Evolutionary conservation across 371 early-diverging fungal genomes (phyloP), one percentile per base, ranked within the genome.

Genomic region (Haplosporangium sp.): DNA sequence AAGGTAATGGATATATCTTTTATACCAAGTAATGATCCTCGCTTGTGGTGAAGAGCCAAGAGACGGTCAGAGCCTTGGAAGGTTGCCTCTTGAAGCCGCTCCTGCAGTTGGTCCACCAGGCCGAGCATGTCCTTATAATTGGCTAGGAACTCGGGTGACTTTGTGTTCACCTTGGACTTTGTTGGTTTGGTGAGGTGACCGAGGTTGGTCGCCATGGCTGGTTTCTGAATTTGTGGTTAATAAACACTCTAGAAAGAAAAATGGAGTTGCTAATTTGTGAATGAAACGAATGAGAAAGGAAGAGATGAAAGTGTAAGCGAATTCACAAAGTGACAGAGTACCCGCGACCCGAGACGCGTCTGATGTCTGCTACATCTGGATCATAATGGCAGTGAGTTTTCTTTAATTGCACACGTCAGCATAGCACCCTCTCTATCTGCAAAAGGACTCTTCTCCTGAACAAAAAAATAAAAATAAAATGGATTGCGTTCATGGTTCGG

Each of bases 21-120:
- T 37, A 23, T 81, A 89, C 91, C 92, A 41, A 90, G 83, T 45
- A 93, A 69, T 59, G 88, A 89, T 2, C 90, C 90, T 20, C 93
- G 86, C 73, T 87, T 86, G 36, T 86, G 73, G 65, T 93, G 93
- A 40, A 86, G 69, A 14, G 83, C 83, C 29, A 92, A 71, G 55
- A 86, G 84, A 37, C 86, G 87, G 41, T 85, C 74, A 48, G 82
- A 81, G 29, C 93, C 93, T 72, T 92, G 89, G 20, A 73, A 74
- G 37, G 88, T 86, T 1, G 90, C 89, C 48, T 88, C 85, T 3
- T 80, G 50, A 20, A 93, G 85, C 37, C 87, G 81, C 56, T 86
- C 86, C 57, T 86, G 77, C 10, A 93, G 81, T 48, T 86, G 80
- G 38, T 74, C 82, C 53, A 91, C 81, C 53, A 92, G 64, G 5